These are phyloP conservation scores for Saprolegnia diclina DNA, from an alignment of 352 stramenopile genomes.

Conservation along the genomic window DNA sequence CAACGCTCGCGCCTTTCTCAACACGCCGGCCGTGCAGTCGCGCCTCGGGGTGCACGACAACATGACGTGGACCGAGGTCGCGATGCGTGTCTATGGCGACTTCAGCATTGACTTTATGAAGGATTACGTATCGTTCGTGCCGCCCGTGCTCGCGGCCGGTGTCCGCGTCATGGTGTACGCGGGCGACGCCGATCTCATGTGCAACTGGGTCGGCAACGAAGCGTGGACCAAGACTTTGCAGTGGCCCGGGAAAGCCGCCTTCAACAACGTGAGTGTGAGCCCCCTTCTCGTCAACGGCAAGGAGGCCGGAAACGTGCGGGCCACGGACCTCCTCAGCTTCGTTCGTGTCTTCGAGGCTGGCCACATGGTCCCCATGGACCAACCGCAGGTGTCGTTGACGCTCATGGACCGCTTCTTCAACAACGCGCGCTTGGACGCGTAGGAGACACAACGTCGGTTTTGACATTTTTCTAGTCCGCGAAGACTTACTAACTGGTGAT, in stretches of 20 bases:
- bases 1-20: not conserved
- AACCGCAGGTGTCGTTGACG: slow-evolving; percentile 64
- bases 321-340: slow-evolving; percentile 37
- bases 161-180: slow-evolving; percentile 91
- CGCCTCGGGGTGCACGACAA: slow-evolving; percentile 12
- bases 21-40: slow-evolving; percentile 6
- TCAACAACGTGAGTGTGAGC: slow-evolving; percentile 52
- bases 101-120: slow-evolving; percentile 83
- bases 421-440: slow-evolving; percentile 3
- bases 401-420: slow-evolving; percentile 83
- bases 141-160: slow-evolving; percentile 75
- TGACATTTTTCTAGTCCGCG: no score
- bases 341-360: slow-evolving; percentile 38
- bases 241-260: slow-evolving; percentile 86
- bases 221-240: slow-evolving; percentile 91
- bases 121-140: slow-evolving; percentile 30
- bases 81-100: slow-evolving; percentile 87
- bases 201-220: slow-evolving; percentile 95
- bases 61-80: slow-evolving; percentile 33
- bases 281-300: slow-evolving; percentile 30
- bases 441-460: no score
- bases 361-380: slow-evolving; percentile 56
- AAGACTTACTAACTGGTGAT: no score
- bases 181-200: slow-evolving; percentile 96
- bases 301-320: slow-evolving; percentile 29